Base-by-base conservation (phyloP, 805 yeast genomes). In the Hanseniaspora mollemarum region DNA sequence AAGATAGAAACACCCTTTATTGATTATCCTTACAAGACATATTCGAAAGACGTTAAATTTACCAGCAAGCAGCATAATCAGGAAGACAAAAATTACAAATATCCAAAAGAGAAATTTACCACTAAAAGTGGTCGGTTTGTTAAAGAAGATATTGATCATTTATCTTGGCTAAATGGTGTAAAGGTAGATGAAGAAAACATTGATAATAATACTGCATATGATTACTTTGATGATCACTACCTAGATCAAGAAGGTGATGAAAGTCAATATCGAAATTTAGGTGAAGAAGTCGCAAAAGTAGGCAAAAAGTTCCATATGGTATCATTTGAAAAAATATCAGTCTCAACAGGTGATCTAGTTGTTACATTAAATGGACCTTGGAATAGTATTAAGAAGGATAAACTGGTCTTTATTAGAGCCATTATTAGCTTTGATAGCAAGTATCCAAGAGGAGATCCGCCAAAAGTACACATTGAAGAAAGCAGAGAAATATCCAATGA, bases 141-240 rank as follows among this genome's bases (percentile, higher is more conserved):
- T 3, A 55, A 49, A 6, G 71, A 68, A 52, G 75, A 75, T 51
- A 61, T 76, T 28, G 79, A 81, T 57, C 94, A 86, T 60, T 67
- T 90, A 54, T 80, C 83, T 55, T 90, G 97, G 97, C 80, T 94
- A 35, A 81, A 96, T 0, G 96, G 97, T 46, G 94, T 90, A 7
- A 72, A 87, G 52, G 77, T 90, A 62, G 61, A 66, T 58, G 43
- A 62, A 35, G 48, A 51, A 3, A 37, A 60, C 60, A 60, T 13
- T 46, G 62, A 49, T 57, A 41, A 36, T 16, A 36, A 28, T 7
- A 31, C 25, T 13, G n/a, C 31, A 7, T 24, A 21, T 15, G 43
- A 50, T 25, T 55, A 57, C 3, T 32, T 40, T 39, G 64, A 60
- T 41, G 68, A 71, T 0, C 64, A 71, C 29, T 67, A 65, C 39